Conservation (phyloP, 140 eudicot genomes). For the Flaveria floridana region DNA sequence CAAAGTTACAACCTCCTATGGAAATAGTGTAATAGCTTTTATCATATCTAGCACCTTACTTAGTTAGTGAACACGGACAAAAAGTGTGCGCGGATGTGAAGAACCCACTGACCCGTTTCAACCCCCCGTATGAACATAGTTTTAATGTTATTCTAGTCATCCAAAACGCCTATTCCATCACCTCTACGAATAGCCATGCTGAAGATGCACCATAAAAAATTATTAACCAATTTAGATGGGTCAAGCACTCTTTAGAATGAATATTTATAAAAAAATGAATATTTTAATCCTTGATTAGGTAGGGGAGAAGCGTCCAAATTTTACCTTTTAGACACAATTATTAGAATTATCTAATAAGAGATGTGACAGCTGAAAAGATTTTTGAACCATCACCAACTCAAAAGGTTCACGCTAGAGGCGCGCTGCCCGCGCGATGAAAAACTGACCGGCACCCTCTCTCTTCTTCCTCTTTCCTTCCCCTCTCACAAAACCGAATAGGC, state of each 20-base stretch:
- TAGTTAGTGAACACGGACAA: background rate
- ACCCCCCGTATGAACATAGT: background rate
- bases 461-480: too few relatives aligned
- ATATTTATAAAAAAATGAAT: background rate
- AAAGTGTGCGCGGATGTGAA: background rate
- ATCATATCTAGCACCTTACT: background rate
- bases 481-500: too few relatives aligned
- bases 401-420: too few relatives aligned
- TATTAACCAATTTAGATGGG: constrained; percentile 12
- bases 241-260: constrained; percentile 1
- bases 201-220: background rate
- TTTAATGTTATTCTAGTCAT: background rate
- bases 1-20: background rate
- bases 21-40: background rate
- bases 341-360: constrained; percentile 13
- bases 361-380: constrained; percentile 23
- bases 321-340: constrained; percentile 17
- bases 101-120: background rate
- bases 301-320: constrained; percentile 13
- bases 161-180: background rate
- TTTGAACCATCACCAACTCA: constrained; percentile 16
- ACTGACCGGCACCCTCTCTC: too few relatives aligned
- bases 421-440: too few relatives aligned
- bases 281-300: constrained; percentile 1
- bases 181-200: background rate